These are phyloP conservation scores for Arthrobotrys sphaeroides DNA, from an alignment of 2,329 filamentous ascomycete species.

Conservation along the genomic window DNA sequence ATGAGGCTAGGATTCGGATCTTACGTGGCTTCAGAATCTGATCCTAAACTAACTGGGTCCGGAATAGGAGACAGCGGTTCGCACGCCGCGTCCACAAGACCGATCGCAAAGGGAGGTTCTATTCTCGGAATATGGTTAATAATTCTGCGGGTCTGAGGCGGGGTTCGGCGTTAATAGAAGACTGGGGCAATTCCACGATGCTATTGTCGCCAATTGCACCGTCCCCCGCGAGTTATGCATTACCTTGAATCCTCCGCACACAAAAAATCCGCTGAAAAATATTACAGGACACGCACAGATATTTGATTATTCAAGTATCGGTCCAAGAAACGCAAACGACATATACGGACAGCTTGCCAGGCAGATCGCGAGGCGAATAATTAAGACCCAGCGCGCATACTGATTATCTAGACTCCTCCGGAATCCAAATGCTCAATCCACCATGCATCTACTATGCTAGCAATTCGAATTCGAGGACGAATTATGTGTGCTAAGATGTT, in stretches of 20 bases:
- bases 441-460: not conserved
- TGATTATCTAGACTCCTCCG: too few species aligned
- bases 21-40: not conserved
- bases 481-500: not conserved
- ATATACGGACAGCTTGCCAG: not conserved
- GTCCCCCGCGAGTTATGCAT: not conserved
- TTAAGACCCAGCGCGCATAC: too few species aligned
- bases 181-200: not conserved
- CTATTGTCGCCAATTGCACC: not conserved
- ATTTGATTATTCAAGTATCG: not conserved
- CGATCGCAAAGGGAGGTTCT: not conserved
- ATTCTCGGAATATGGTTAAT: not conserved
- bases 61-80: not conserved
- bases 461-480: not conserved
- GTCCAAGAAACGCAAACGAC: not conserved
- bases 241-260: not conserved
- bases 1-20: not conserved
- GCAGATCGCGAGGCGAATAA: not conserved
- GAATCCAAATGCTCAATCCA: too few species aligned
- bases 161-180: not conserved
- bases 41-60: not conserved
- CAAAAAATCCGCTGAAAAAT: not conserved
- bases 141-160: not conserved
- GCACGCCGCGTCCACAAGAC: too few species aligned
- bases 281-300: not conserved